Evolutionary conservation across 2,329 filamentous ascomycete genomes (phyloP), one percentile per base, ranked within the genome.

Genomic region (Paramyrothecium roridum): DNA sequence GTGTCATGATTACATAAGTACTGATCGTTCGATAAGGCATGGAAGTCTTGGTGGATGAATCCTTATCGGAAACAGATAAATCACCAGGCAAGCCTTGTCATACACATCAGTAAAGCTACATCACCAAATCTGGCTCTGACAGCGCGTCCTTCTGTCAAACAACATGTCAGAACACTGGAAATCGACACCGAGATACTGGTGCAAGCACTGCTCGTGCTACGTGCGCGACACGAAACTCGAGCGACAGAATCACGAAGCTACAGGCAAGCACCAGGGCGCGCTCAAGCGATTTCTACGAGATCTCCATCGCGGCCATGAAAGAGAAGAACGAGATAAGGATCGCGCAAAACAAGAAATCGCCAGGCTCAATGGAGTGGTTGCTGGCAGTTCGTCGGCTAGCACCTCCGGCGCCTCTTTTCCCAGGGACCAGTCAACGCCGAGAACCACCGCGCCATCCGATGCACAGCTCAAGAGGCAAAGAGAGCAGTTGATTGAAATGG

Each of bases 131-230:
- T 30, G 26, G 26, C 26, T 30, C 6, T 30, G 10, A 4, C 26
- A 10, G 10, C 26, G 6, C 26, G 10, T 4, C n/a, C 26, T 30
- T 10, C 10, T 30, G 26, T 30, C 10, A 16, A n/a, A n/a, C n/a
- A n/a, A 17, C 50, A 98, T 99, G 95, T 88, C 95, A 0, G 95
- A 98, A 80, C 96, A 96, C 76, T 98, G 95, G 95, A 98, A 98
- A 72, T 97, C 93, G 20, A 96, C 93, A 71, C 93, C 93, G 7
- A 93, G 89, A 70, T 96, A 96, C 77, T 98, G 93, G 92, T 99
- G 95, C 84, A 98, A 98, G 73, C 91, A 96, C 79, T 99, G 95
- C 83, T 85, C 86, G 68, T 84, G 83, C 69, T 98, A 87, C 73
- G 90, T 99, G 51, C 90, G 91, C 74, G 95, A 99, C 78, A 97